phyloP scores from a whole-genome alignment of 345 rosid species.

The Clausena lansium region DNA sequence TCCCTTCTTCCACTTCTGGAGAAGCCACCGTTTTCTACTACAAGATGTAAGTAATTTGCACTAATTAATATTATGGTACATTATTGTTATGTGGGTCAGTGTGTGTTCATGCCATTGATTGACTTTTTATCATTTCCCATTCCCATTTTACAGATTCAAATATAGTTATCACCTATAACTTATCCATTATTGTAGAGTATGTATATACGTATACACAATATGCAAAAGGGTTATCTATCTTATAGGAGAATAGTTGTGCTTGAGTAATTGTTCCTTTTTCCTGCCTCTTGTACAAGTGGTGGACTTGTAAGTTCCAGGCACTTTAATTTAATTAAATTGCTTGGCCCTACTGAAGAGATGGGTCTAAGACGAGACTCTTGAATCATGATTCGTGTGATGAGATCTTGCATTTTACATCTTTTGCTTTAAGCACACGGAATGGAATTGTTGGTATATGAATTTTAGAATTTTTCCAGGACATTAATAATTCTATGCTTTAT shows the following conservation, averaged over 20 bases:
- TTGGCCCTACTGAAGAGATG: background rate
- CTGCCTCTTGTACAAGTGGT: conserved; percentile 3
- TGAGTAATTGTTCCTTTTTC: background rate
- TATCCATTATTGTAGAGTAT: background rate
- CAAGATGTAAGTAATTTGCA: conserved; percentile 64
- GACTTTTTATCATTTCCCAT: background rate
- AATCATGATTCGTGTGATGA: background rate
- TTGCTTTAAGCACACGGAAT: background rate
- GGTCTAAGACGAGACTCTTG: background rate
- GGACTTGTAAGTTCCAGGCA: background rate
- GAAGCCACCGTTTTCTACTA: conserved; percentile 98
- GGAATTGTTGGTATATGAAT: too few species aligned
- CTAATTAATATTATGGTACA: too few species aligned
- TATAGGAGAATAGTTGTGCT: background rate
- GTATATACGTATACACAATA: background rate
- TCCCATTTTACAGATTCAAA: background rate
- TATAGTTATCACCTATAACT: background rate
- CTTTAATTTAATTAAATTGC: background rate
- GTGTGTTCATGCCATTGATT: background rate
- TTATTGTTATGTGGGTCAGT: background rate
- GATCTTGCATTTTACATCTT: background rate
- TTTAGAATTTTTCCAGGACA: too few species aligned
- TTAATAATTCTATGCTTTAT: background rate
- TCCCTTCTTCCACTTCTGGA: conserved; percentile 78
- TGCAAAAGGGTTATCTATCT: background rate